These are phyloP conservation scores for Herpetospermum pedunculosum DNA, from an alignment of 306 rosid species.

Conservation along the genomic window DNA sequence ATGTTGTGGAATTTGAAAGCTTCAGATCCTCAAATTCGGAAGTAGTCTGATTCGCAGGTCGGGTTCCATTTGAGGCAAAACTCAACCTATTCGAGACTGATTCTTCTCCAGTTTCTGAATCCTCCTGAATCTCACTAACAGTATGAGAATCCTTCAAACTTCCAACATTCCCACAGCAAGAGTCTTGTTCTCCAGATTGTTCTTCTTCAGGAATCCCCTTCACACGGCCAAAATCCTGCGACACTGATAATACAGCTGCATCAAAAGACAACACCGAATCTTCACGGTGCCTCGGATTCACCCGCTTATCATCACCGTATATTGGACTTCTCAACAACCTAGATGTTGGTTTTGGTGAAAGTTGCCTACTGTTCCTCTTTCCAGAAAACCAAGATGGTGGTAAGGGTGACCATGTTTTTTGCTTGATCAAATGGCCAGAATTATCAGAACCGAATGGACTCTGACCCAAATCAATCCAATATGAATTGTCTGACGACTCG, in stretches of 20 bases:
- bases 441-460: slow-evolving; percentile 80
- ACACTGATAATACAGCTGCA: slow-evolving; percentile 75
- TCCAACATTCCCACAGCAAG: slow-evolving; percentile 27
- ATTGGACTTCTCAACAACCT: slow-evolving; percentile 52
- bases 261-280: slow-evolving; percentile 79
- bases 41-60: slow-evolving; percentile 9
- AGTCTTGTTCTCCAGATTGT: slow-evolving; percentile 27
- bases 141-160: slow-evolving; percentile 13
- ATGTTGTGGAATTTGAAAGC: slow-evolving; percentile 37
- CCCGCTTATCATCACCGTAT: slow-evolving; percentile 47
- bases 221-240: slow-evolving; percentile 57
- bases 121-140: slow-evolving; percentile 53
- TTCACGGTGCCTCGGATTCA: slow-evolving; percentile 25
- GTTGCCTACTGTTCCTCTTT: slow-evolving; percentile 35
- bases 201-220: slow-evolving; percentile 85
- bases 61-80: slow-evolving; percentile 20
- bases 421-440: slow-evolving; percentile 44
- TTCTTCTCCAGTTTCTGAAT: slow-evolving; percentile 29
- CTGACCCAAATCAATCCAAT: slow-evolving; percentile 95
- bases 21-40: slow-evolving; percentile 26
- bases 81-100: slow-evolving; percentile 9
- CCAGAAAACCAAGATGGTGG: slow-evolving; percentile 72
- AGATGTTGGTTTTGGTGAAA: slow-evolving; percentile 52
- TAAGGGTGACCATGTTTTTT: slow-evolving; percentile 53
- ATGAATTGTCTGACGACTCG: slow-evolving; percentile 81